Evolutionary conservation across 2,329 filamentous ascomycete genomes (phyloP).

Genomic region (Xylaria sp.): DNA sequence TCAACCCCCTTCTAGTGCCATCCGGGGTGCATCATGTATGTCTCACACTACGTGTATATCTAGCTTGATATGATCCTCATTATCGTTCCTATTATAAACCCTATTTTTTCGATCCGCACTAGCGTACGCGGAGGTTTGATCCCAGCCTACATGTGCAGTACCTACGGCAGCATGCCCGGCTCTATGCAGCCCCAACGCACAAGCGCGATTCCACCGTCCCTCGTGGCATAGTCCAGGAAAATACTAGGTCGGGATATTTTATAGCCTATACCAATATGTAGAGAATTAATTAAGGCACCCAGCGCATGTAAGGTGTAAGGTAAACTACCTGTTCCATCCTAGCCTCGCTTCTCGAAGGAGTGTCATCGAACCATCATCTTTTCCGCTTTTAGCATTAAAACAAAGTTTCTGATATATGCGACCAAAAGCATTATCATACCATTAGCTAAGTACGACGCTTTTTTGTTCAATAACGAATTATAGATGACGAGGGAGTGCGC

Average conservation of each 20-base stretch:
- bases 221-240: slow-evolving; percentile 10
- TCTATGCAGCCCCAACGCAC: slow-evolving; percentile 11
- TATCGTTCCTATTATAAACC: not conserved
- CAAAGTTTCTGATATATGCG: no score
- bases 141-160: not conserved
- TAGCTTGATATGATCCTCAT: not conserved
- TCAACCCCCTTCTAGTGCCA: slow-evolving; percentile 13
- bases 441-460: no score
- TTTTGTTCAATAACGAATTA: no score
- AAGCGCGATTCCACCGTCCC: slow-evolving; percentile 5
- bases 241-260: not conserved
- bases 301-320: not conserved
- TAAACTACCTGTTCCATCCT: slow-evolving; percentile 14
- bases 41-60: slow-evolving; percentile 15
- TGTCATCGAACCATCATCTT: no score
- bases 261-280: not conserved
- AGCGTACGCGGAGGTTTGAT: no score
- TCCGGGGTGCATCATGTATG: slow-evolving; percentile 30
- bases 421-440: no score
- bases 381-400: no score
- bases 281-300: not conserved
- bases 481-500: no score
- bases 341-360: slow-evolving; percentile 1
- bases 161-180: not conserved
- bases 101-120: slow-evolving; percentile 2